Base-by-base conservation (phyloP, 2,329 filamentous ascomycete species). In the Fusarium solani-melongenae region DNA sequence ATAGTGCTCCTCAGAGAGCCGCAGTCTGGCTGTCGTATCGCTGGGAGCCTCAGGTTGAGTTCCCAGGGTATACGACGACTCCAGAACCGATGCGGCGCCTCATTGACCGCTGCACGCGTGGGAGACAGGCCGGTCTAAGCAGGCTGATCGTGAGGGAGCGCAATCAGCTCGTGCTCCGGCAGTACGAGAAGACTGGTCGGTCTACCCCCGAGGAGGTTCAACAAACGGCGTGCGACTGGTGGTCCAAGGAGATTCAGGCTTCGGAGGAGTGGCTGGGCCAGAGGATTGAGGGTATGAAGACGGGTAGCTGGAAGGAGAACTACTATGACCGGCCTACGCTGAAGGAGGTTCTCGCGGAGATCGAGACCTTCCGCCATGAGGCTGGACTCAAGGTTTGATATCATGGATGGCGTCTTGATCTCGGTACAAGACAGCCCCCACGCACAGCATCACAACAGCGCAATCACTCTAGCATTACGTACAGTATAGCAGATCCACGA, bases 11-110 rank as follows among this genome's bases (percentile, higher is more conserved):
- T 2, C 88, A 91, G 74, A 84, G 84, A 69, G 86, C 86, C 3
- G 86, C 88, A 5, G 84, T 89, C 14, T 91, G 89, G 89, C 85
- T 89, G 71, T 91, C 89, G 53, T 91, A 91, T 77, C 82, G 82
- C 17, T 86, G 85, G 80, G 89, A 91, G 76, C 86, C 89, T 3
- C 82, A 86, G 17, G 81, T 88, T 14, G 88, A 89, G 77, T 91
- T 91, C 64, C 89, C 89, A 0, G 80, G 82, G 10, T 91, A 87
- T 76, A 81, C 79, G 3, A 80, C 79, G 33, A 89, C 88, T 7
- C 88, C 88, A 2, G 76, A 73, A 17, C 79, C 79, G 33, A 80
- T 90, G 60, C 82, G 85, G 33, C 74, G 74, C 8, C 83, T 90
- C 51, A 88, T 90, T 62, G 84, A 88, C 69, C 80, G 82, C 24